These are phyloP conservation scores for Meyerozyma carpophila DNA, from an alignment of 1,139 yeast species.

Conservation along the genomic window DNA sequence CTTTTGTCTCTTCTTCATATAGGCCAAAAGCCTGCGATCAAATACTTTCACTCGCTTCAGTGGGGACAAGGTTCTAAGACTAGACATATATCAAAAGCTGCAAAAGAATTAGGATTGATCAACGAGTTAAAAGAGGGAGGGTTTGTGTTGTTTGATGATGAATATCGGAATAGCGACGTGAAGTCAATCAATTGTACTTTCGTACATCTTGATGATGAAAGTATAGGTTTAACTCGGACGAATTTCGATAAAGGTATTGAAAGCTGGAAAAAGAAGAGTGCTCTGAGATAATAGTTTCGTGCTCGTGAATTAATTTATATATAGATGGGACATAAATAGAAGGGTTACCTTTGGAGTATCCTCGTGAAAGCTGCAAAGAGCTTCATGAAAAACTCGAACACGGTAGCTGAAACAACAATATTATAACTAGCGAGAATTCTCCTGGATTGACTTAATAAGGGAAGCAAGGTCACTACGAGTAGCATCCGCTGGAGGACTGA, in stretches of 20 bases:
- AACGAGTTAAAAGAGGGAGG: constrained; percentile 42
- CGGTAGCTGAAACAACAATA: constrained; percentile 15
- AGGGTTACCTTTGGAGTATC: constrained; percentile 4
- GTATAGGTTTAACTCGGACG: constrained; percentile 45
- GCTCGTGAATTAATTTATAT: background rate
- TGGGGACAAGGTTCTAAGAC: constrained; percentile 69
- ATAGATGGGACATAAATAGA: constrained; percentile 2
- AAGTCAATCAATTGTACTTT: constrained; percentile 57
- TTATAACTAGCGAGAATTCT: constrained; percentile 18
- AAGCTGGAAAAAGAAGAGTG: background rate
- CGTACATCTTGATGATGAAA: constrained; percentile 41
- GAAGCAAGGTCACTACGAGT: constrained; percentile 43
- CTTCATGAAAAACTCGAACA: constrained; percentile 15
- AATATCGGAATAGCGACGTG: constrained; percentile 60
- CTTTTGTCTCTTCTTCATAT: constrained; percentile 46
- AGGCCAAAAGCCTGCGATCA: constrained; percentile 40
- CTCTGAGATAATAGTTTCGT: background rate
- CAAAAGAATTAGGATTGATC: constrained; percentile 30
- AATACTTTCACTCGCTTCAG: constrained; percentile 48
- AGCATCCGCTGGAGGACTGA: constrained; percentile 43
- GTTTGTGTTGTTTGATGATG: constrained; percentile 68
- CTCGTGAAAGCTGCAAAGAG: background rate
- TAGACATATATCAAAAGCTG: constrained; percentile 49
- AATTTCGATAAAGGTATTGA: constrained; percentile 37
- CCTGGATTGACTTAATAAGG: constrained; percentile 41